A percentile compares a stretch with the other conserved stretches of the same genome.
Conservation (phyloP, 805 yeast genomes). For the Cyberlindnera euphorbiiphila region DNA sequence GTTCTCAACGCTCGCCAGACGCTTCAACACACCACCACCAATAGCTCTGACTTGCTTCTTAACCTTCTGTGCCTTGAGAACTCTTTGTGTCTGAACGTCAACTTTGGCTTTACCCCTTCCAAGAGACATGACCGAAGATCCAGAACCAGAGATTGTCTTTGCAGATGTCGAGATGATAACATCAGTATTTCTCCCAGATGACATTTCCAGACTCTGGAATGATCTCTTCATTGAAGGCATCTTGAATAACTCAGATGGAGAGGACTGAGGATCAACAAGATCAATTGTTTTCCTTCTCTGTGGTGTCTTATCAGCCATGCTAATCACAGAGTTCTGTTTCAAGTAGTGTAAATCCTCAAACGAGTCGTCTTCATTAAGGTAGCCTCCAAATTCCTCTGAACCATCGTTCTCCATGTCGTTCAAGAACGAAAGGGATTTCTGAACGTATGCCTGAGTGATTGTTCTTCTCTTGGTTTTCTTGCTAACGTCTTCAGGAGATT, state of each 20-base stretch:
- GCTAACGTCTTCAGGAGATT: constrained; percentile 16
- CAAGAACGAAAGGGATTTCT: constrained; percentile 52
- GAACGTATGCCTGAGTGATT: constrained; percentile 53
- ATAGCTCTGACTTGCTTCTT: constrained; percentile 12
- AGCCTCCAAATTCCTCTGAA: not conserved
- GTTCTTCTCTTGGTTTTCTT: constrained; percentile 29
- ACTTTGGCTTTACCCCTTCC: constrained; percentile 29
- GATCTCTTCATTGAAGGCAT: constrained; percentile 44
- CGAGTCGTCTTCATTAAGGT: constrained; percentile 33
- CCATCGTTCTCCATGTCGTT: constrained; percentile 30
- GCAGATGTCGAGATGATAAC: constrained; percentile 53
- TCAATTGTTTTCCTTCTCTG: constrained; percentile 17
- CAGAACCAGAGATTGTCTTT: constrained; percentile 51
- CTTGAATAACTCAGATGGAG: constrained; percentile 26
- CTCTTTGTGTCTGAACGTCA: constrained; percentile 20
- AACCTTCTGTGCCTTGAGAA: constrained; percentile 25
- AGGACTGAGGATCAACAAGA: constrained; percentile 17
- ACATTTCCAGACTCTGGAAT: constrained; percentile 37
- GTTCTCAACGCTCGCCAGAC: constrained; percentile 11
- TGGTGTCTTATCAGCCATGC: constrained; percentile 30
- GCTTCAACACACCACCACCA: constrained; percentile 13
- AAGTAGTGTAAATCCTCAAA: constrained; percentile 43
- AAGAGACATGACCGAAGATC: constrained; percentile 54
- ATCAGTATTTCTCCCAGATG: constrained; percentile 36
- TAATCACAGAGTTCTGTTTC: constrained; percentile 39